A percentile compares a stretch with the other conserved stretches of the same genome.
phyloP scores from a whole-genome alignment of 805 yeast species.

The Brettanomyces nanus region DNA sequence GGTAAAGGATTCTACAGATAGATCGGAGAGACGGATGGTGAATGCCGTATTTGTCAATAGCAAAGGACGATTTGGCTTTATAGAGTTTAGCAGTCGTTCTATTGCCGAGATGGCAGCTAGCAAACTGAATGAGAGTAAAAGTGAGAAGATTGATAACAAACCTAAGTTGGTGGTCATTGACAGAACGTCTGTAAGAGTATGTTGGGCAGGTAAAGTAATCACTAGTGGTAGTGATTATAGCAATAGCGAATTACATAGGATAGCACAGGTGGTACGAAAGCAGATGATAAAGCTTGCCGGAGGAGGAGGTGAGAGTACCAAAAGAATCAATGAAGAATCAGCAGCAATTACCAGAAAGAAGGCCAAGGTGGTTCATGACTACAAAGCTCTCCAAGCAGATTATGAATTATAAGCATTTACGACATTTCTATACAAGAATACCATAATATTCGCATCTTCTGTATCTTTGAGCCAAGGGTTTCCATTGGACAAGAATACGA shows the following conservation, averaged over 20 bases:
- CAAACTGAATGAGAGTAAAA: slow-evolving; percentile 9
- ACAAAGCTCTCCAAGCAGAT: background rate
- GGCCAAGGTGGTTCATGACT: background rate
- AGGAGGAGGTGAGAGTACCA: slow-evolving; percentile 20
- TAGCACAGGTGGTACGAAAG: slow-evolving; percentile 41
- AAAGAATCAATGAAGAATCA: slow-evolving; percentile 1
- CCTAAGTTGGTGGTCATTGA: slow-evolving; percentile 30
- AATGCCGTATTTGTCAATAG: slow-evolving; percentile 45
- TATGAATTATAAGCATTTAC: background rate
- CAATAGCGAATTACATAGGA: slow-evolving; percentile 37
- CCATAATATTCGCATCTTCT: slow-evolving; percentile 70
- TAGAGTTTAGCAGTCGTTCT: slow-evolving; percentile 40
- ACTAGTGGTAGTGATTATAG: slow-evolving; percentile 28
- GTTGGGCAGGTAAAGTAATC: slow-evolving; percentile 44
- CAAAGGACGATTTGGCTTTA: slow-evolving; percentile 54
- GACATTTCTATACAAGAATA: slow-evolving; percentile 43
- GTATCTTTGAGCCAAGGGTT: slow-evolving; percentile 40
- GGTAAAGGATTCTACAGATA: slow-evolving; percentile 6
- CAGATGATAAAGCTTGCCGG: slow-evolving; percentile 47
- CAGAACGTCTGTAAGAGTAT: slow-evolving; percentile 39
- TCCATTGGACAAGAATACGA: slow-evolving; percentile 89
- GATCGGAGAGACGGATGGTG: slow-evolving; percentile 16
- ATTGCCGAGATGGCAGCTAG: slow-evolving; percentile 42
- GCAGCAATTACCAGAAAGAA: background rate
- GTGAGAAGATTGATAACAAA: slow-evolving; percentile 2